phyloP scores from a whole-genome alignment of 2,329 filamentous ascomycete genomes.

The Xylariaceae sp. region DNA sequence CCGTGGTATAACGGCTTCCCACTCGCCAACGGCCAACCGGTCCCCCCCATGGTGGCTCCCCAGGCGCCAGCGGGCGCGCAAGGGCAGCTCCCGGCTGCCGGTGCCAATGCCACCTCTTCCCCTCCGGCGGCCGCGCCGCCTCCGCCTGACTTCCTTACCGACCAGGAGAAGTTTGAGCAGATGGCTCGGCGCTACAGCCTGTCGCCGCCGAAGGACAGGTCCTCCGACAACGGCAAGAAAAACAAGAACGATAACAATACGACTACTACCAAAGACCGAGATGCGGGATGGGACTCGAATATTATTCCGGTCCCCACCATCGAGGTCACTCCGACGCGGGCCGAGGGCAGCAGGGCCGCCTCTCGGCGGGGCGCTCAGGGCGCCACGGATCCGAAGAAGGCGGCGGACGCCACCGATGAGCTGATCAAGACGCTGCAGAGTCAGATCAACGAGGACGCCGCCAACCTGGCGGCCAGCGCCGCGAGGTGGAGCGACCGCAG shows the following conservation, averaged over 20 bases:
- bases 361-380: conserved; percentile 13
- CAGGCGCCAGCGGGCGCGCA: too few species aligned
- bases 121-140: too few species aligned
- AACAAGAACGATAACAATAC: too few species aligned
- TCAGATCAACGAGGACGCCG: conserved; percentile 7
- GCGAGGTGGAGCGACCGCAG: conserved; percentile 11
- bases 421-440: conserved; percentile 5
- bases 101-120: too few species aligned
- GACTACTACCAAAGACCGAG: conserved; percentile 8
- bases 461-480: conserved; percentile 8
- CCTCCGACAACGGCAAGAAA: too few species aligned
- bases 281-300: conserved; percentile 15
- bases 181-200: conserved; percentile 2
- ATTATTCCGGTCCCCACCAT: conserved; percentile 11
- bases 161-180: conserved; percentile 4
- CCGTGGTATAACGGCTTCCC: conserved; percentile 35
- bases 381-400: conserved; percentile 9
- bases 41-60: conserved; percentile 3
- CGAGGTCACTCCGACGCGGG: conserved; percentile 5
- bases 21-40: conserved; percentile 10
- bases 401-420: neutral
- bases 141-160: too few species aligned
- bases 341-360: too few species aligned
- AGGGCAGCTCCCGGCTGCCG: too few species aligned
- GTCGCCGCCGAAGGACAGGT: too few species aligned